Percentiles rank a stretch among this genome's conserved stretches.
Conservation (phyloP, 306 rosid genomes). For the Gynostemma pentaphyllum region DNA sequence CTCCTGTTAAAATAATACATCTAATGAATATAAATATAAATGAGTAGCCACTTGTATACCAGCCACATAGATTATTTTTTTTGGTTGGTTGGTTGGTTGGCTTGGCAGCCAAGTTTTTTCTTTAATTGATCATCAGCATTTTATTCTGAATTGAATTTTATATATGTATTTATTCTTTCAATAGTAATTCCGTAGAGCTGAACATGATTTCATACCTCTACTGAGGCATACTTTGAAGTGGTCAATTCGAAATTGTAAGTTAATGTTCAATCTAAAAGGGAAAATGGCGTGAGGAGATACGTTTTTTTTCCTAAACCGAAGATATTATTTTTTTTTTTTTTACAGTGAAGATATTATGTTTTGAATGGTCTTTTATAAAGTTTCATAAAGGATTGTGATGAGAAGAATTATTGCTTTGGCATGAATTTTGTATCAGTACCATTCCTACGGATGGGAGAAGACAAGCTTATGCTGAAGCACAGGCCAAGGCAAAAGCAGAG, state of each 20-base stretch:
- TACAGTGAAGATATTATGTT: not conserved
- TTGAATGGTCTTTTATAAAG: not conserved
- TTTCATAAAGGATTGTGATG: not conserved
- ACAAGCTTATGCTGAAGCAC: slow-evolving; percentile 52
- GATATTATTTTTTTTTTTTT: too few relatives aligned
- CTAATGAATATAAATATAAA: too few relatives aligned
- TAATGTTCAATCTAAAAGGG: not conserved
- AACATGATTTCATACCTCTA: not conserved
- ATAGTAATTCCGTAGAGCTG: not conserved
- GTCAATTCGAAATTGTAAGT: not conserved
- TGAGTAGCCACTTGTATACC: too few relatives aligned
- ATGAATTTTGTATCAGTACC: slow-evolving; percentile 27
- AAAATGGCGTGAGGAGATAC: not conserved
- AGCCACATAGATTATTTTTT: not conserved
- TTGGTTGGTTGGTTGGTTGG: too few relatives aligned
- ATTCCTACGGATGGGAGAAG: slow-evolving; percentile 91
- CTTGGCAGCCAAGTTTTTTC: too few relatives aligned
- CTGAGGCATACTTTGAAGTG: not conserved
- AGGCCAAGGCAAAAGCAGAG: slow-evolving; percentile 64
- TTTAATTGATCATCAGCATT: too few relatives aligned
- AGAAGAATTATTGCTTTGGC: not conserved
- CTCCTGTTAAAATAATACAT: too few relatives aligned
- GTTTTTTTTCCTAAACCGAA: too few relatives aligned
- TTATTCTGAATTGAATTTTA: too few relatives aligned
- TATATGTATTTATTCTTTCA: not conserved